These are phyloP conservation scores for Calonectria pteridis DNA, from an alignment of 2,329 filamentous ascomycete species.

Conservation along the genomic window DNA sequence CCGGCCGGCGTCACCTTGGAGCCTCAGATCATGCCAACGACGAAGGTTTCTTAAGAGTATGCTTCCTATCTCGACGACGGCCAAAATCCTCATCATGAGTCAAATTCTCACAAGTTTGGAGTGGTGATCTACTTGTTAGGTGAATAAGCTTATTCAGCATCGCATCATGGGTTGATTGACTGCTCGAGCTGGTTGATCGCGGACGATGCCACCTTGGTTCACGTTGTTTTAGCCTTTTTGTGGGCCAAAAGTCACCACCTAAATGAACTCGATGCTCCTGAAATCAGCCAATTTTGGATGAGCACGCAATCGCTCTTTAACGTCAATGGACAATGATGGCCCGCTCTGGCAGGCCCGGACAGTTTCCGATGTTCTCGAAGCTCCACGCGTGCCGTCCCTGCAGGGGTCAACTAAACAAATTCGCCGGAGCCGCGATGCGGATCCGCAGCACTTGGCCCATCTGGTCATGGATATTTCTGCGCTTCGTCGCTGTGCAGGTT, in stretches of 20 bases:
- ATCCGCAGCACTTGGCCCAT: constrained; percentile 14
- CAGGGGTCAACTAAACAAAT: background rate
- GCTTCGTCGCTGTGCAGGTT: background rate
- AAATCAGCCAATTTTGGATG: background rate
- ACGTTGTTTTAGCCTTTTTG: background rate
- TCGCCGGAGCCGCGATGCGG: constrained; percentile 19
- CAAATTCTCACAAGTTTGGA: background rate
- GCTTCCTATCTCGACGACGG: background rate
- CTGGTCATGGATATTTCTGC: constrained; percentile 3
- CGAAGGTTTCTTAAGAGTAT: background rate
- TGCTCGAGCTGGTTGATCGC: background rate
- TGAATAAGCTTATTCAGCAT: background rate
- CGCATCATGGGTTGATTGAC: background rate
- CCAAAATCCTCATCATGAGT: background rate
- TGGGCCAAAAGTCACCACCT: no score
- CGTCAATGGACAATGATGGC: background rate
- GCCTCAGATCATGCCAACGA: background rate
- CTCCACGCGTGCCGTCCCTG: background rate
- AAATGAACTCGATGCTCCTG: background rate
- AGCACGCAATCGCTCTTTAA: background rate
- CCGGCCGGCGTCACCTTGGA: background rate
- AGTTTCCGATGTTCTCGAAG: constrained; percentile 19
- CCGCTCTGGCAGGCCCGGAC: constrained; percentile 3
- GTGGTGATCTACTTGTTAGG: background rate
- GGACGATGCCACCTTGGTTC: background rate